A percentile compares a stretch with the other conserved stretches of the same genome.
These are phyloP conservation scores for Mycena haematopus DNA, from an alignment of 768 basidiomycete species.

Conservation along the genomic window DNA sequence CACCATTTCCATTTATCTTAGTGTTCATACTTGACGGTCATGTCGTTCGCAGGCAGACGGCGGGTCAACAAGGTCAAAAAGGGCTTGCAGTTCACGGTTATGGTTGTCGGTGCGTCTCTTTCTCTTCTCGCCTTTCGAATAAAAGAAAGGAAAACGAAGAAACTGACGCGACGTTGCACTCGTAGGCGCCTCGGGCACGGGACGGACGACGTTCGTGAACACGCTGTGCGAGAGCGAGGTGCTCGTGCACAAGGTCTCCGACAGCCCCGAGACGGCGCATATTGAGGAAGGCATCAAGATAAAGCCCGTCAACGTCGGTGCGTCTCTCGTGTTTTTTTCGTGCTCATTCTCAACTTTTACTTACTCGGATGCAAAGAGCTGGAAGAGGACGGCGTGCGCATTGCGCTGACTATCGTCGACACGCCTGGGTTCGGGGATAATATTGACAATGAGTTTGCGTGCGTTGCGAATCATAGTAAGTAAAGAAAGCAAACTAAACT, in stretches of 20 bases:
- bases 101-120: slow-evolving; percentile 86
- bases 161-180: slow-evolving; percentile 18
- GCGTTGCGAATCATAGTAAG: slow-evolving; percentile 41
- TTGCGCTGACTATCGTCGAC: slow-evolving; percentile 97
- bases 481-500: neutral
- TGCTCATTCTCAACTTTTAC: neutral
- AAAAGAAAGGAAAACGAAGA: neutral
- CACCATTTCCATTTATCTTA: slow-evolving; percentile 1
- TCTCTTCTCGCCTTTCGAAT: slow-evolving; percentile 12
- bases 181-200: slow-evolving; percentile 94
- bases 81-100: slow-evolving; percentile 97
- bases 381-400: slow-evolving; percentile 97
- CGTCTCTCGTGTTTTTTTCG: slow-evolving; percentile 36
- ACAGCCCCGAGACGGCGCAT: slow-evolving; percentile 88
- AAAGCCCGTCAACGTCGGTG: slow-evolving; percentile 93
- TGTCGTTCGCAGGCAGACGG: slow-evolving; percentile 88
- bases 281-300: slow-evolving; percentile 94
- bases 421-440: slow-evolving; percentile 99
- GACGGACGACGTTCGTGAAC: slow-evolving; percentile 98
- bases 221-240: slow-evolving; percentile 98
- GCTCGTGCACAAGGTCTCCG: slow-evolving; percentile 83
- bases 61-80: slow-evolving; percentile 97
- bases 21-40: slow-evolving; percentile 44
- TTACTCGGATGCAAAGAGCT: slow-evolving; percentile 70
- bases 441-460: slow-evolving; percentile 99